These are phyloP conservation scores for Zygotorulaspora florentina DNA, from an alignment of 805 yeast genomes.

Conservation along the genomic window DNA sequence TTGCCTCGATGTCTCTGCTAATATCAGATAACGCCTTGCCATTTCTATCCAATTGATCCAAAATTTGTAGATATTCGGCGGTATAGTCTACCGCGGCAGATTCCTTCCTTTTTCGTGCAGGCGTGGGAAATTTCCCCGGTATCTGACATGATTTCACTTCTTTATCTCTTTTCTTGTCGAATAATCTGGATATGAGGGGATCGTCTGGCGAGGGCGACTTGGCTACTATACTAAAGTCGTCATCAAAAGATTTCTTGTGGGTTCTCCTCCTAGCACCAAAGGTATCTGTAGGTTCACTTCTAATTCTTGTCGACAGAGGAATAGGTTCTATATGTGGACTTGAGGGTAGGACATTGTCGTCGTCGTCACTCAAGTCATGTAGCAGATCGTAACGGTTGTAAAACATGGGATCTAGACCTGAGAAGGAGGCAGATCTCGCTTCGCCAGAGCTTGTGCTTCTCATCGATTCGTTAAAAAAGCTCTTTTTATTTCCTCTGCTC, in stretches of 20 bases:
- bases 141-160: slow-evolving; percentile 4
- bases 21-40: slow-evolving; percentile 22
- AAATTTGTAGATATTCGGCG: slow-evolving; percentile 19
- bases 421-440: slow-evolving; percentile 27
- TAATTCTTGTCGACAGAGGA: slow-evolving; percentile 8
- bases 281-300: slow-evolving; percentile 24
- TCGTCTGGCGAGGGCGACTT: slow-evolving; percentile 22
- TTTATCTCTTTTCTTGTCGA: slow-evolving; percentile 10
- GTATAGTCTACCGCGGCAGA: slow-evolving; percentile 13
- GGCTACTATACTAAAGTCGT: slow-evolving; percentile 13
- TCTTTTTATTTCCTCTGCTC: slow-evolving; percentile 2
- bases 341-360: slow-evolving; percentile 1
- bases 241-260: slow-evolving; percentile 1
- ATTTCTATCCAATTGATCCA: slow-evolving; percentile 28
- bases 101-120: slow-evolving; percentile 10
- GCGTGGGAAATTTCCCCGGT: slow-evolving; percentile 35
- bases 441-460: neutral
- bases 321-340: slow-evolving; percentile 17
- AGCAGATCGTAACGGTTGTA: slow-evolving; percentile 27
- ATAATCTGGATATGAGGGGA: slow-evolving; percentile 25
- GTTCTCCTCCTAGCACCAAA: slow-evolving; percentile 19
- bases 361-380: slow-evolving; percentile 13
- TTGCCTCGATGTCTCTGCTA: slow-evolving; percentile 12
- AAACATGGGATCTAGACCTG: slow-evolving; percentile 23
- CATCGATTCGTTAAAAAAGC: neutral